A percentile compares a stretch with the other conserved stretches of the same genome.
phyloP scores from a whole-genome alignment of 1,139 yeast species.

The Saccharomyces hybrid region DNA sequence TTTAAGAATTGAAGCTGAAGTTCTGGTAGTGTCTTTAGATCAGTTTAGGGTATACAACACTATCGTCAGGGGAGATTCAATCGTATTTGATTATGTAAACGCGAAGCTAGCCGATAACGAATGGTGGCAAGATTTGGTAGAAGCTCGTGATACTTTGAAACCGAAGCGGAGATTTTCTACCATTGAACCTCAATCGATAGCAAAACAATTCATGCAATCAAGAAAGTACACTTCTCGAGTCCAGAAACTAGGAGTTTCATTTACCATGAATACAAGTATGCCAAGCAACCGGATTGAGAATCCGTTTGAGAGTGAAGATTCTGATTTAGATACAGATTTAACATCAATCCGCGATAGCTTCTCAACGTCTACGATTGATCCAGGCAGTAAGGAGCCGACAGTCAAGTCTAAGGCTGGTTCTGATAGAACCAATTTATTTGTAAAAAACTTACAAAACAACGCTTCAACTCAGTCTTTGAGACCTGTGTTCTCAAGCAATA shows the following conservation, averaged over 20 bases:
- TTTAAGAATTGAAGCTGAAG: constrained; percentile 72
- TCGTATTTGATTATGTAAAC: constrained; percentile 31
- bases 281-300: constrained; percentile 22
- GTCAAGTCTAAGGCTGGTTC: neutral
- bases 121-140: constrained; percentile 62
- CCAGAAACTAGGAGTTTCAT: constrained; percentile 65
- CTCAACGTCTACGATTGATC: neutral
- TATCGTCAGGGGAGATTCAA: constrained; percentile 56
- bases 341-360: constrained; percentile 8
- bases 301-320: constrained; percentile 13
- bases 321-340: constrained; percentile 21
- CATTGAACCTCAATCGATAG: constrained; percentile 7
- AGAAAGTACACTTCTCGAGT: constrained; percentile 40
- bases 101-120: constrained; percentile 36
- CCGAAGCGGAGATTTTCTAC: constrained; percentile 27
- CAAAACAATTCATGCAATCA: constrained; percentile 12
- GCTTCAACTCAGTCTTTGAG: constrained; percentile 27
- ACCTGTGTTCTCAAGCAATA: constrained; percentile 72
- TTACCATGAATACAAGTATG: constrained; percentile 61
- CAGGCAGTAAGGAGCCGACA: neutral
- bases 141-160: constrained; percentile 41
- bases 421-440: neutral
- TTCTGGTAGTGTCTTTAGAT: constrained; percentile 64
- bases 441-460: neutral
- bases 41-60: constrained; percentile 61